Evolutionary conservation across 805 yeast species (phyloP).

Genomic region (Kodamaea neixiangensis): DNA sequence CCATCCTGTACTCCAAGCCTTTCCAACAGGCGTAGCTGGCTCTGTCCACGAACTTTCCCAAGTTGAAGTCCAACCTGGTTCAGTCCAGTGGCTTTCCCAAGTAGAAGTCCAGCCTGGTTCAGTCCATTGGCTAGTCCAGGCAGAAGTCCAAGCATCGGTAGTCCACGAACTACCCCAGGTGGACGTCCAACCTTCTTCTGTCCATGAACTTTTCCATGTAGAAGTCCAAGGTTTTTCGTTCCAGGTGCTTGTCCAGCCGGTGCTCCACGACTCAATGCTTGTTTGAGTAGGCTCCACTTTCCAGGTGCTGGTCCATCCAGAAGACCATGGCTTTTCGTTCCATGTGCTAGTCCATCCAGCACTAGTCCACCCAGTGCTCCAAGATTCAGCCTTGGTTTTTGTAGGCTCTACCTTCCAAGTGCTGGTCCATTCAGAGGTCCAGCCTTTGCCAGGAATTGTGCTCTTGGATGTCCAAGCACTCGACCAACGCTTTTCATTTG

Average conservation of each 20-base stretch:
- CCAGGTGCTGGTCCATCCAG: background rate
- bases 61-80: too few relatives aligned
- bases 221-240: background rate
- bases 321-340: background rate
- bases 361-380: background rate
- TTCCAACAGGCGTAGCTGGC: too few relatives aligned
- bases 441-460: background rate
- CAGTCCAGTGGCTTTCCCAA: too few relatives aligned
- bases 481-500: background rate
- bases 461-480: background rate
- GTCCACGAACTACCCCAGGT: too few relatives aligned
- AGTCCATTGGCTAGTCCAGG: background rate
- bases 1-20: too few relatives aligned
- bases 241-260: background rate
- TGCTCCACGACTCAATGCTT: background rate
- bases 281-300: background rate
- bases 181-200: background rate
- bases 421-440: background rate
- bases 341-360: background rate
- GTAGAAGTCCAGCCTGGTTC: too few relatives aligned
- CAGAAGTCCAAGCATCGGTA: background rate
- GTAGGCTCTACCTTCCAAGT: background rate
- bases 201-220: background rate
- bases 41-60: too few relatives aligned
- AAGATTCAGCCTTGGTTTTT: background rate